phyloP scores from a whole-genome alignment of 768 basidiomycete species.

The Austroboletus eburneus region DNA sequence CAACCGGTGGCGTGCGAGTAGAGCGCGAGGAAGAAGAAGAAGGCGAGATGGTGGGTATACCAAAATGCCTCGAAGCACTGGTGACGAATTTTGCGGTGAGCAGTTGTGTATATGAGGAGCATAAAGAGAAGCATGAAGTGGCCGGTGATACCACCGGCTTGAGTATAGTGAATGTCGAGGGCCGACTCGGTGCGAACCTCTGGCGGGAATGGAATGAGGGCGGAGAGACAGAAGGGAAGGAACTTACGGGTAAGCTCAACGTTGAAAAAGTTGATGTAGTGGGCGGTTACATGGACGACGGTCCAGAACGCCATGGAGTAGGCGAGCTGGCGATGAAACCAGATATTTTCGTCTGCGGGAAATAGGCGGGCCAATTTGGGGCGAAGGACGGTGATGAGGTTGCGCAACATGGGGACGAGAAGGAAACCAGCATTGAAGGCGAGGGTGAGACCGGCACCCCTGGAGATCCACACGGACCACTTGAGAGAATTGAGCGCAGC shows the following conservation, averaged over 20 bases:
- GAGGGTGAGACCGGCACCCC: slow-evolving; percentile 88
- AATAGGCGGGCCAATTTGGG: slow-evolving; percentile 79
- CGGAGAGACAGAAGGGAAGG: not conserved
- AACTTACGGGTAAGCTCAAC: slow-evolving; percentile 79
- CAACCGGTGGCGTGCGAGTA: slow-evolving; percentile 92
- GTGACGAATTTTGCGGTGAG: slow-evolving; percentile 80
- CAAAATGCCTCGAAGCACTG: slow-evolving; percentile 96
- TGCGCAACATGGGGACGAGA: slow-evolving; percentile 85
- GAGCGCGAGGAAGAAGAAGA: slow-evolving; percentile 90
- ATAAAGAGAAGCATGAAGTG: slow-evolving; percentile 95
- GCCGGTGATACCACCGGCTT: slow-evolving; percentile 89
- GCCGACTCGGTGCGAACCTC: slow-evolving; percentile 80
- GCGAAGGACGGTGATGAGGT: slow-evolving; percentile 78
- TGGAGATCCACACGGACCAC: slow-evolving; percentile 86
- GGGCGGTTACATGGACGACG: slow-evolving; percentile 89
- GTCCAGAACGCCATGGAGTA: slow-evolving; percentile 93
- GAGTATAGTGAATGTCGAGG: slow-evolving; percentile 81
- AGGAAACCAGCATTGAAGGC: slow-evolving; percentile 86
- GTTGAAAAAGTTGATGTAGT: slow-evolving; percentile 92
- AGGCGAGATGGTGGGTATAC: slow-evolving; percentile 94
- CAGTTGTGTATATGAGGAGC: slow-evolving; percentile 89
- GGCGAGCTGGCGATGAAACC: slow-evolving; percentile 94
- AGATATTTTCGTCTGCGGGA: slow-evolving; percentile 92
- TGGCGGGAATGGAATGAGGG: slow-evolving; percentile 31
- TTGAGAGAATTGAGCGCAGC: slow-evolving; percentile 73